Evolutionary conservation across 1,284 basidiomycete species (phyloP), one percentile per base, ranked within the genome.

Genomic region (Takashimella tepidaria): DNA sequence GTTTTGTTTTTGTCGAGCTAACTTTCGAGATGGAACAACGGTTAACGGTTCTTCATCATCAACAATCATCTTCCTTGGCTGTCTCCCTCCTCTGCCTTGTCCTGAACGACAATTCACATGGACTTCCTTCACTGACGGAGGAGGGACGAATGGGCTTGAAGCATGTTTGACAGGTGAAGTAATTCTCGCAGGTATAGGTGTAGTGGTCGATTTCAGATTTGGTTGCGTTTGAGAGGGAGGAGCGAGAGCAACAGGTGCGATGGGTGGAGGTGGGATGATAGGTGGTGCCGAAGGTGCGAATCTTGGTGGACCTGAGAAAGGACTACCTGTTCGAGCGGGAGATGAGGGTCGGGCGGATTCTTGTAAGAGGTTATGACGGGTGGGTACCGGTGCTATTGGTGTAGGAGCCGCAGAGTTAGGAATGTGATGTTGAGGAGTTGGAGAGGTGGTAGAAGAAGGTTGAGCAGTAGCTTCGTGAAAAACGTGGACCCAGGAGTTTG

Each of bases 271-370:
- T 10, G 16, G 27, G 26, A n/a, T 42, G 44, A 11, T 44, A 49
- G 41, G 51, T 16, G 42, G 48, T 41, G 56, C 49, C 31, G 52
- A 31, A 27, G 51, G 45, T 11, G 70, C 66, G 58, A 74, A 74
- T 41, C 66, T 59, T 2, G 72, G 72, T 21, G 72, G 72, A 4
- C 72, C 72, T 8, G 65, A 51, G 54, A 74, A 74, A 0, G 70
- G 69, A 16, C 53, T 26, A 37, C 49, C 55, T 16, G 62, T 40
- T 50, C 49, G 57, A 20, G 56, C 16, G 0, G 58, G 53, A 3
- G 53, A 44, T 27, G 48, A 51, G 11, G 55, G 22, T 2, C 5
- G 55, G 25, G 51, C 48, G 31, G 52, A 56, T 42, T 11, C 27
- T 49, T 53, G 55, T 26, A 57, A 53, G 22, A 40, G 51, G 1